These are phyloP conservation scores for Ogataea pignaliae DNA, from an alignment of 805 yeast genomes.

Conservation along the genomic window DNA sequence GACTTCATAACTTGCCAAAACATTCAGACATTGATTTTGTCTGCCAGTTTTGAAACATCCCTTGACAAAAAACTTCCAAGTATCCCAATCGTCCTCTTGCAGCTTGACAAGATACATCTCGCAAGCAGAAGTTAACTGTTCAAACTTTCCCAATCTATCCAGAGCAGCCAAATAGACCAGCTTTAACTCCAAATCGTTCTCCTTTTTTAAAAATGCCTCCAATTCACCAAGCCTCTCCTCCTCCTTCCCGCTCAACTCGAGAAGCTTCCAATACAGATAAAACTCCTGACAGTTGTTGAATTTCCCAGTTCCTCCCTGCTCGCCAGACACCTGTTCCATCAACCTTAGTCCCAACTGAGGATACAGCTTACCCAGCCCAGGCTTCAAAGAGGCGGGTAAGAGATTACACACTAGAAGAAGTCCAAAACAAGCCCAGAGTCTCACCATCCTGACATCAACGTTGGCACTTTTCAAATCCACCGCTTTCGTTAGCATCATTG, in stretches of 20 bases:
- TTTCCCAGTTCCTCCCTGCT: neutral
- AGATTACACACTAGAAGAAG: constrained; percentile 37
- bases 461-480: constrained; percentile 12
- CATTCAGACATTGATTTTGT: constrained; percentile 28
- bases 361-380: constrained; percentile 46
- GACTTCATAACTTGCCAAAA: constrained; percentile 29
- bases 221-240: constrained; percentile 31
- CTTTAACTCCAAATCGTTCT: constrained; percentile 60
- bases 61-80: constrained; percentile 57
- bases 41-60: constrained; percentile 37
- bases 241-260: constrained; percentile 33
- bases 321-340: constrained; percentile 47
- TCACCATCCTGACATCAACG: constrained; percentile 31
- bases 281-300: constrained; percentile 55
- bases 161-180: constrained; percentile 49
- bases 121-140: constrained; percentile 37
- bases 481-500: constrained; percentile 39
- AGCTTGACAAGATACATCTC: constrained; percentile 38
- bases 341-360: constrained; percentile 59
- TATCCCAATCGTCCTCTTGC: constrained; percentile 68
- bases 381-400: constrained; percentile 33
- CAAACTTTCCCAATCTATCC: constrained; percentile 38
- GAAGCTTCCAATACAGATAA: constrained; percentile 51
- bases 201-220: constrained; percentile 31
- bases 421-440: constrained; percentile 55